These are phyloP conservation scores for Camelina hispida DNA, from an alignment of 345 rosid species.

Conservation along the genomic window DNA sequence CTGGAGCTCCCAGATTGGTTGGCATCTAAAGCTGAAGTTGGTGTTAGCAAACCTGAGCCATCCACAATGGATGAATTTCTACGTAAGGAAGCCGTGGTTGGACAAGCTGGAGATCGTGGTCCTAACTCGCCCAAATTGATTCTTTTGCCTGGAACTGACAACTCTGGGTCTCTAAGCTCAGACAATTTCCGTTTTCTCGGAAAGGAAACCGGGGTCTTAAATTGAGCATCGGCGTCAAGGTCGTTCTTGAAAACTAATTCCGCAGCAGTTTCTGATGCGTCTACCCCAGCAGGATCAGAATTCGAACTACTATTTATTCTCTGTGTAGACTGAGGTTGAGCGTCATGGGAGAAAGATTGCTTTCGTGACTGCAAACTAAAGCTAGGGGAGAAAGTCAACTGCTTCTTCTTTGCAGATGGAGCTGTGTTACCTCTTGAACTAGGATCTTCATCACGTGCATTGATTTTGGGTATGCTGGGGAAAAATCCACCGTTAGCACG, in stretches of 20 bases:
- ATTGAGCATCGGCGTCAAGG: constrained; percentile 59
- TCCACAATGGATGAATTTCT: constrained; percentile 53
- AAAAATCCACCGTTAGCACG: constrained; percentile 71
- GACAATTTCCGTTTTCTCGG: constrained; percentile 80
- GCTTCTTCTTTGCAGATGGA: constrained; percentile 74
- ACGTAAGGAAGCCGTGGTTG: constrained; percentile 59
- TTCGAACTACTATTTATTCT: constrained; percentile 49
- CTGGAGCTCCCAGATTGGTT: constrained; percentile 56
- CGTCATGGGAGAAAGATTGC: constrained; percentile 55
- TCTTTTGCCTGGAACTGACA: constrained; percentile 66
- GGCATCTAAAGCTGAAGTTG: constrained; percentile 58
- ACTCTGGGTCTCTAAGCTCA: constrained; percentile 68
- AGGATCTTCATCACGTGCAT: constrained; percentile 53
- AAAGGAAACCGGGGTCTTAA: constrained; percentile 69
- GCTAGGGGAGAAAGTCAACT: constrained; percentile 74
- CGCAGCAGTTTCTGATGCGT: constrained; percentile 48
- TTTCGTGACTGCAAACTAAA: constrained; percentile 60
- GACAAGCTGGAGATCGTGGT: constrained; percentile 62
- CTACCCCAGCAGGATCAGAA: constrained; percentile 45
- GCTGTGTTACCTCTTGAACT: constrained; percentile 52
- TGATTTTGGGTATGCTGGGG: constrained; percentile 54
- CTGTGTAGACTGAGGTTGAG: constrained; percentile 50
- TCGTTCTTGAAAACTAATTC: constrained; percentile 50
- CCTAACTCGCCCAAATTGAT: constrained; percentile 73
- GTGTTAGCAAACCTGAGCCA: constrained; percentile 61